These are phyloP conservation scores for Colletotrichum nymphaeae DNA, from an alignment of 2,329 filamentous ascomycete genomes.

Conservation along the genomic window DNA sequence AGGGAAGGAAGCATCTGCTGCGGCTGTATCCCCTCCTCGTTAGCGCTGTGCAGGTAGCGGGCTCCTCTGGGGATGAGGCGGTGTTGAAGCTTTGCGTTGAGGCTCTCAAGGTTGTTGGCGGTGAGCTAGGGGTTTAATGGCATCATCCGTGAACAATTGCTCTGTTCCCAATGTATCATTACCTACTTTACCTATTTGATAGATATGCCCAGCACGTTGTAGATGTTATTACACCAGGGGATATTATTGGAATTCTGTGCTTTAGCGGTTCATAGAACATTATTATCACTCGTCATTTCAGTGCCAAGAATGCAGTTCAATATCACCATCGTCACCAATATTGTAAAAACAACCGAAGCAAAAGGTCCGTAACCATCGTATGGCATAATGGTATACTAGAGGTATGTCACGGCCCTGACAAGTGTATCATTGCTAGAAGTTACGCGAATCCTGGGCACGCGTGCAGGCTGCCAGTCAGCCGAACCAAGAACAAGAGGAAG, in stretches of 20 bases:
- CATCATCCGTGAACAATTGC: too few species aligned
- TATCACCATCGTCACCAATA: background rate
- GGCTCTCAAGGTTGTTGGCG: constrained; percentile 72
- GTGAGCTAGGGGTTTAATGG: constrained; percentile 48
- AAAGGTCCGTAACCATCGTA: background rate
- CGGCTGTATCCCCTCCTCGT: constrained; percentile 84
- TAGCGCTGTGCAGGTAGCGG: constrained; percentile 69
- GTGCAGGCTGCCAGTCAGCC: background rate
- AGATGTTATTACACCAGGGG: background rate
- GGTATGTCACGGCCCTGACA: background rate
- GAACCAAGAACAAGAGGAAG: background rate
- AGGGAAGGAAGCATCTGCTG: constrained; percentile 79
- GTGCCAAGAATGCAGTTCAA: background rate
- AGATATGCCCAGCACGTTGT: background rate
- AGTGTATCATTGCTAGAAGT: background rate
- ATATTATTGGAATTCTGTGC: background rate
- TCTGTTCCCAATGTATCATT: constrained; percentile 13
- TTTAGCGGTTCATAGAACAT: background rate
- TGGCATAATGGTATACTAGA: too few species aligned
- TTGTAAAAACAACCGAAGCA: background rate
- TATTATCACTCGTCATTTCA: background rate
- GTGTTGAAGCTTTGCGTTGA: constrained; percentile 68
- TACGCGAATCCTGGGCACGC: background rate
- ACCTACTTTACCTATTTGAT: background rate
- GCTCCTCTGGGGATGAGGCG: constrained; percentile 68